Conservation (phyloP, 169 alveolate genomes). For the Cystoisospora suis region DNA sequence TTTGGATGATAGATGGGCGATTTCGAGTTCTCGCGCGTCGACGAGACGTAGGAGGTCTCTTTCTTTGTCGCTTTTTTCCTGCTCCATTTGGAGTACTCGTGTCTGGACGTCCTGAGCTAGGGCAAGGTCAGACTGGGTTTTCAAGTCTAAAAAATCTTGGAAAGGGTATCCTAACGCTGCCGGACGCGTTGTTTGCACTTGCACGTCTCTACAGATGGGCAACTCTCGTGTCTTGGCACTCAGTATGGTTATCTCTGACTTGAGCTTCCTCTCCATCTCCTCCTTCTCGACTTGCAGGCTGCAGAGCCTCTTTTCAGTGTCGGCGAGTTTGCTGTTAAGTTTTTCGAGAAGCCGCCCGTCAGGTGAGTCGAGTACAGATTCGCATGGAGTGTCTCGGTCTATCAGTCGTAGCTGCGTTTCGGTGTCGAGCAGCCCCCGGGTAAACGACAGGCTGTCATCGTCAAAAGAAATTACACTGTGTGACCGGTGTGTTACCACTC, state of each 20-base stretch:
- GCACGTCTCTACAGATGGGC: neutral
- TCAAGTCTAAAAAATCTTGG: neutral
- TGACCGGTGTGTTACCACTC: no score
- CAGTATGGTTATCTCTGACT: neutral
- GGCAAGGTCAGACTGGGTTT: neutral
- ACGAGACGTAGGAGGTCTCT: neutral
- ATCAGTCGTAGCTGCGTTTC: no score
- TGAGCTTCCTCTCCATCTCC: neutral
- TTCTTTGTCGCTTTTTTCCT: neutral
- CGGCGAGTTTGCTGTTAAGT: neutral
- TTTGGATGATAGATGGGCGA: neutral
- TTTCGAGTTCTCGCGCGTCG: neutral
- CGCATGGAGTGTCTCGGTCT: neutral
- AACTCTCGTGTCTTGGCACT: neutral
- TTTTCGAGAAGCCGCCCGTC: neutral
- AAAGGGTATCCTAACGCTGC: neutral
- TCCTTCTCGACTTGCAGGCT: neutral
- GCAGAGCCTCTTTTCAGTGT: neutral
- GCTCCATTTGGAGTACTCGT: neutral
- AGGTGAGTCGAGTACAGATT: neutral
- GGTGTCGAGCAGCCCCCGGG: no score
- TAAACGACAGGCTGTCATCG: no score
- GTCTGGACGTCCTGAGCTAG: neutral
- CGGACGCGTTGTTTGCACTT: neutral
- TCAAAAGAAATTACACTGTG: no score